A percentile compares a stretch with the other conserved stretches of the same genome.
Evolutionary conservation across 1,139 yeast species (phyloP).

Genomic region (Suhomyces panamericanus): DNA sequence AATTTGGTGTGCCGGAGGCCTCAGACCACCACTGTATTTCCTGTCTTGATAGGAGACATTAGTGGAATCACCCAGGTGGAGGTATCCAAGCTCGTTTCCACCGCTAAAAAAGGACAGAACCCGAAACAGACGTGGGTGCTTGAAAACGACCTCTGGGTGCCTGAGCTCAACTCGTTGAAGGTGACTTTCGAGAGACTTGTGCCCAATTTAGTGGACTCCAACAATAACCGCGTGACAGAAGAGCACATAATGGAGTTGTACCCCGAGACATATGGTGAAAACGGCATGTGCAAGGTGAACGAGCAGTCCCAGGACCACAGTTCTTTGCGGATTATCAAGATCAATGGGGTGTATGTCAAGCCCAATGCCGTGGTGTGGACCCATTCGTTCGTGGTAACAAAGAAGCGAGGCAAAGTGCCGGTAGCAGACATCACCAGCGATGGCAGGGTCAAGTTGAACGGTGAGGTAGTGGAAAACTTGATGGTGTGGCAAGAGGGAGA

Average conservation of each 20-base stretch:
- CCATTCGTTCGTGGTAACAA: constrained; percentile 22
- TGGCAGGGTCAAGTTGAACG: constrained; percentile 34
- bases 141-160: constrained; percentile 36
- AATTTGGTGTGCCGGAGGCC: constrained; percentile 28
- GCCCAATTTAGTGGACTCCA: constrained; percentile 33
- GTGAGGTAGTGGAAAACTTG: constrained; percentile 39
- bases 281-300: constrained; percentile 17
- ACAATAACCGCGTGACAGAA: constrained; percentile 25
- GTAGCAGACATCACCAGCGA: constrained; percentile 24
- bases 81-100: constrained; percentile 24
- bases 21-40: constrained; percentile 30
- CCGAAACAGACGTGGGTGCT: constrained; percentile 11
- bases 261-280: constrained; percentile 13
- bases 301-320: constrained; percentile 13
- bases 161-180: constrained; percentile 35
- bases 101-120: constrained; percentile 4
- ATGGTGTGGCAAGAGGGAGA: constrained; percentile 23
- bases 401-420: constrained; percentile 13
- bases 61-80: constrained; percentile 24
- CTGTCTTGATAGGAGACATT: constrained; percentile 37
- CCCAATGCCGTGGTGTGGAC: constrained; percentile 33
- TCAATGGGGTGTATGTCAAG: constrained; percentile 38
- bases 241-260: constrained; percentile 24
- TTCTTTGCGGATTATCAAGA: constrained; percentile 30
- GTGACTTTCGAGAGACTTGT: constrained; percentile 39